These are phyloP conservation scores for Amesomyces nigricolor DNA, from an alignment of 2,329 filamentous ascomycete genomes.

Conservation along the genomic window DNA sequence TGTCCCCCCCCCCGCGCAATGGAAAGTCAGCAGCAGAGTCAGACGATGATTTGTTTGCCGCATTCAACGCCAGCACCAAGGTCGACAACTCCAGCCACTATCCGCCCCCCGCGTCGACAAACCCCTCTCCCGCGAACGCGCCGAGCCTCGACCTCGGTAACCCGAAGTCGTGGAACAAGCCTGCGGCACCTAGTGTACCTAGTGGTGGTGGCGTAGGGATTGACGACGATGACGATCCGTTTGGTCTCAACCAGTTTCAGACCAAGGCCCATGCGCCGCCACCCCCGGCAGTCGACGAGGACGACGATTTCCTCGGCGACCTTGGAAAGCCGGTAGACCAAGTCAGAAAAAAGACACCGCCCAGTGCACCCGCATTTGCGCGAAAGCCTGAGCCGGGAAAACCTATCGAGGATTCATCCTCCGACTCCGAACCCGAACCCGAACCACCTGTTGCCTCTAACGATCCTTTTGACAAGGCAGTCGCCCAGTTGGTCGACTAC, in stretches of 20 bases:
- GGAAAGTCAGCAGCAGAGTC: constrained; percentile 35
- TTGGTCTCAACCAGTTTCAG: constrained; percentile 67
- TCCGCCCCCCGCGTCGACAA: constrained; percentile 47
- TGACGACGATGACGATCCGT: constrained; percentile 78
- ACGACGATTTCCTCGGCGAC: constrained; percentile 62
- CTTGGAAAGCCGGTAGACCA: constrained; percentile 60
- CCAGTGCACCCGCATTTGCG: constrained; percentile 10
- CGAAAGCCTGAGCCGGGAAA: constrained; percentile 49
- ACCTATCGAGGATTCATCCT: constrained; percentile 48
- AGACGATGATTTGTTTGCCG: constrained; percentile 62
- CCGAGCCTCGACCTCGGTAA: constrained; percentile 47
- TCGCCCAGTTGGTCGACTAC: constrained; percentile 90
- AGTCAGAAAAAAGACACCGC: constrained; percentile 34
- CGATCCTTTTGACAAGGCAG: constrained; percentile 69
- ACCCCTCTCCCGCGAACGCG: constrained; percentile 41
- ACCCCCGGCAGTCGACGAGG: constrained; percentile 39
- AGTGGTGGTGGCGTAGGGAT: constrained; percentile 31
- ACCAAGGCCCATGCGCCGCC: constrained; percentile 29
- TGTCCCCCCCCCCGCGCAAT: constrained; percentile 29
- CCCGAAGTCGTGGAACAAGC: constrained; percentile 48
- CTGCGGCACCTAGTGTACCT: constrained; percentile 27
- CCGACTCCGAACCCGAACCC: constrained; percentile 42
- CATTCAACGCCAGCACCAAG: constrained; percentile 60
- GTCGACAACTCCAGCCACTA: constrained; percentile 63
- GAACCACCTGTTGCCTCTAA: constrained; percentile 33